These are phyloP conservation scores for Debaryomyces castellii DNA, from an alignment of 805 yeast species.

Conservation along the genomic window DNA sequence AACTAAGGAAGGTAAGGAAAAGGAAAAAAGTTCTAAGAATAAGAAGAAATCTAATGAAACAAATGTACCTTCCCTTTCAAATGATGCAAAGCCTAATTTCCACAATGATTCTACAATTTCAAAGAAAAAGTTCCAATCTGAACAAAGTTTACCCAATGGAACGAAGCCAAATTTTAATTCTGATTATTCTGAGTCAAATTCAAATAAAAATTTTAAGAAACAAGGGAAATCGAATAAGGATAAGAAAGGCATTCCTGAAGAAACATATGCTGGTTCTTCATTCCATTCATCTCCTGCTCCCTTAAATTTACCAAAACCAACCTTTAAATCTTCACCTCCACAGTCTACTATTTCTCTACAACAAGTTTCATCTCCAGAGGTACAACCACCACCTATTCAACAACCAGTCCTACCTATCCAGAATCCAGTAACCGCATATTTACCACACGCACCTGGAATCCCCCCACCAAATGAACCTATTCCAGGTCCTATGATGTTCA, in stretches of 20 bases:
- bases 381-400: neutral
- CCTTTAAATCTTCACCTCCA: slow-evolving; percentile 38
- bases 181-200: slow-evolving; percentile 4
- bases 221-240: slow-evolving; percentile 15
- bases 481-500: slow-evolving; percentile 1
- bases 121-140: slow-evolving; percentile 8
- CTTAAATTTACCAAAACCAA: slow-evolving; percentile 54
- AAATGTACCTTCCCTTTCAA: slow-evolving; percentile 23
- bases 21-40: slow-evolving; percentile 3
- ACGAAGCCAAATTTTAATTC: slow-evolving; percentile 21
- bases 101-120: slow-evolving; percentile 11
- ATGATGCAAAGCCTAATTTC: slow-evolving; percentile 30
- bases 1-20: slow-evolving; percentile 4
- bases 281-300: slow-evolving; percentile 59
- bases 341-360: slow-evolving; percentile 6
- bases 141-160: slow-evolving; percentile 26
- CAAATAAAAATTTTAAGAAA: slow-evolving; percentile 6
- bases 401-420: slow-evolving; percentile 5
- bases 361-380: slow-evolving; percentile 6
- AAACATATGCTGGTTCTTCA: slow-evolving; percentile 55
- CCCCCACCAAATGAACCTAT: slow-evolving; percentile 11
- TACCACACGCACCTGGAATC: slow-evolving; percentile 18
- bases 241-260: slow-evolving; percentile 17
- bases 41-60: slow-evolving; percentile 3
- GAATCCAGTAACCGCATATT: slow-evolving; percentile 34